Evolutionary conservation across 257 asterid species (phyloP).

Genomic region (Plantago elongata): DNA sequence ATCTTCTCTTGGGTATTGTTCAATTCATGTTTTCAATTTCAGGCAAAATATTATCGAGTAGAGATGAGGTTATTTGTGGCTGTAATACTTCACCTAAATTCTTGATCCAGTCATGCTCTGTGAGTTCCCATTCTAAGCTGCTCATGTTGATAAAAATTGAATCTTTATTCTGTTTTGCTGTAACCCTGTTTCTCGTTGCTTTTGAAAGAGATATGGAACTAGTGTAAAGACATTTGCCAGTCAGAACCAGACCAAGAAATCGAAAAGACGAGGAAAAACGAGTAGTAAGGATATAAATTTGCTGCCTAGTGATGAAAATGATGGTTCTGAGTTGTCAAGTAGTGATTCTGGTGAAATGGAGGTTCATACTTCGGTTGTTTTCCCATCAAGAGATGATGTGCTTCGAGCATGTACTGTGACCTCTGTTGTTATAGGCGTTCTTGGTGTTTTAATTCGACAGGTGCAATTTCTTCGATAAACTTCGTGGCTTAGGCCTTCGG

Average conservation of each 20-base stretch:
- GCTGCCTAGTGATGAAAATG: slow-evolving; percentile 29
- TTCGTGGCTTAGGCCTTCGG: not conserved
- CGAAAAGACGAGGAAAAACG: slow-evolving; percentile 33
- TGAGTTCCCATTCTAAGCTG: slow-evolving; percentile 34
- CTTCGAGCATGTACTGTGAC: slow-evolving; percentile 79
- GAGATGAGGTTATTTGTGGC: slow-evolving; percentile 27
- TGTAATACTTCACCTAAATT: slow-evolving; percentile 17
- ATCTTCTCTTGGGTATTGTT: slow-evolving; percentile 10
- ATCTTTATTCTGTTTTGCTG: no score
- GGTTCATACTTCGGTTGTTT: slow-evolving; percentile 21
- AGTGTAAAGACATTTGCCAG: slow-evolving; percentile 37
- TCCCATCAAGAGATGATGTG: slow-evolving; percentile 66
- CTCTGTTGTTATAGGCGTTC: slow-evolving; percentile 51
- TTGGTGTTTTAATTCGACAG: slow-evolving; percentile 69
- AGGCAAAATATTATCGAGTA: slow-evolving; percentile 29
- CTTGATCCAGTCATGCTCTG: slow-evolving; percentile 32
- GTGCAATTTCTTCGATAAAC: slow-evolving; percentile 24
- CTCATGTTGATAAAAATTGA: not conserved
- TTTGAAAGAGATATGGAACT: slow-evolving; percentile 34
- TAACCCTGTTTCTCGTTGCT: not conserved
- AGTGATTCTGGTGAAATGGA: slow-evolving; percentile 21
- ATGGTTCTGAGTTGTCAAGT: slow-evolving; percentile 12
- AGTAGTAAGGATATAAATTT: slow-evolving; percentile 24
- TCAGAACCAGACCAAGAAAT: slow-evolving; percentile 46
- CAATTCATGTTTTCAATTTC: not conserved